Conservation (phyloP, 2,329 filamentous ascomycete genomes). For the Aspergillus eucalypticola region DNA sequence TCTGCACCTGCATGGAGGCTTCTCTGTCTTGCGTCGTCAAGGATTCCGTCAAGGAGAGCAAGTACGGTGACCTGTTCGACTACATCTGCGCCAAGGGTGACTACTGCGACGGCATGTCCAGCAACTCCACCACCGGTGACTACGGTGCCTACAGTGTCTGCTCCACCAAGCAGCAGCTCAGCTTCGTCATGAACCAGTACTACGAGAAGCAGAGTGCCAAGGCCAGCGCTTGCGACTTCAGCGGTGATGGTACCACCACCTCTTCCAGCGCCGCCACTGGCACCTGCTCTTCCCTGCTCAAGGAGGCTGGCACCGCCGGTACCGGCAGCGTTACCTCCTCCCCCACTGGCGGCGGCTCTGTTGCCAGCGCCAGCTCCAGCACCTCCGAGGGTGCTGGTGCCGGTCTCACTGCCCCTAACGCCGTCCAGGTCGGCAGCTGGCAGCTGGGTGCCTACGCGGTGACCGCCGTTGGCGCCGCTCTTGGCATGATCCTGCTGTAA, state of each 20-base stretch:
- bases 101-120: slow-evolving; percentile 42
- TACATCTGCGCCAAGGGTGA: slow-evolving; percentile 43
- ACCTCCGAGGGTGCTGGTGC: slow-evolving; percentile 37
- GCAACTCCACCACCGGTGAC: slow-evolving; percentile 41
- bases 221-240: slow-evolving; percentile 47
- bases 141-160: slow-evolving; percentile 55
- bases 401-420: slow-evolving; percentile 31
- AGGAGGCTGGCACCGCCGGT: slow-evolving; percentile 43
- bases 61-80: slow-evolving; percentile 64
- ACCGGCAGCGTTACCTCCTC: slow-evolving; percentile 42
- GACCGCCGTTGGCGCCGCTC: slow-evolving; percentile 45
- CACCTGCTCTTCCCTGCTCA: slow-evolving; percentile 38
- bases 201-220: slow-evolving; percentile 39
- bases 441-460: slow-evolving; percentile 48
- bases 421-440: slow-evolving; percentile 42
- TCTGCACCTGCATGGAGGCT: slow-evolving; percentile 84
- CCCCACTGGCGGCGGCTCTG: slow-evolving; percentile 30
- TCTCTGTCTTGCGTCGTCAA: slow-evolving; percentile 71
- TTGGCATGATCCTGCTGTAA: slow-evolving; percentile 52
- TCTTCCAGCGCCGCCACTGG: slow-evolving; percentile 32
- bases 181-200: slow-evolving; percentile 50
- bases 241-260: slow-evolving; percentile 42
- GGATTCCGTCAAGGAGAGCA: slow-evolving; percentile 57
- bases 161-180: slow-evolving; percentile 46
- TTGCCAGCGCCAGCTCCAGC: slow-evolving; percentile 19